Percentiles rank a stretch among this genome's conserved stretches.
phyloP scores from a whole-genome alignment of 169 alveolate species.

The Babesia caballi region DNA sequence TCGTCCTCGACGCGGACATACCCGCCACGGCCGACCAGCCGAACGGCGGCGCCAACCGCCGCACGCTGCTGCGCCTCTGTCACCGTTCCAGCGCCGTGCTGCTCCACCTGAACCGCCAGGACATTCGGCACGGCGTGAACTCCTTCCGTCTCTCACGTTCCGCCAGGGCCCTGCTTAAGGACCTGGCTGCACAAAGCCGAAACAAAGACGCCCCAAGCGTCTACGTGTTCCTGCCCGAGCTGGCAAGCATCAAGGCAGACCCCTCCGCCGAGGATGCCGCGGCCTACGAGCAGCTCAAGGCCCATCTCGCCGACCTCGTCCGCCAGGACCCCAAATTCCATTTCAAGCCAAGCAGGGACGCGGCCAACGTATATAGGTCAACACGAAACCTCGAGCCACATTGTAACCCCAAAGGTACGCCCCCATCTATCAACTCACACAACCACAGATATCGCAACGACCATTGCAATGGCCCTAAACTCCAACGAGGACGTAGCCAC shows the following conservation, averaged over 20 bases:
- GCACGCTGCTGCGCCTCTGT: conserved; percentile 5
- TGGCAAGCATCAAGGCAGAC: background rate
- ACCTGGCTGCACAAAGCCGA: background rate
- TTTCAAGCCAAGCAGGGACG: background rate
- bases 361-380: background rate
- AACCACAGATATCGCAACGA: conserved; percentile 11
- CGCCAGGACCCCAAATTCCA: background rate
- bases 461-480: background rate
- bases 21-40: conserved; percentile 4
- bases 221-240: background rate
- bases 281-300: conserved; percentile 13
- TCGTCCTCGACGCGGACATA: conserved; percentile 48
- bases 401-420: conserved; percentile 1
- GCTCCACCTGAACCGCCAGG: conserved; percentile 27
- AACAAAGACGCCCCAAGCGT: background rate
- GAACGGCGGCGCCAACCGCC: background rate
- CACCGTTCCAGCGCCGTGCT: conserved; percentile 27
- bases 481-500: background rate
- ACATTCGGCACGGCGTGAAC: conserved; percentile 5
- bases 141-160: conserved; percentile 1
- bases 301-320: background rate
- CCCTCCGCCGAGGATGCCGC: background rate
- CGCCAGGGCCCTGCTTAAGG: conserved; percentile 13
- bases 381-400: background rate
- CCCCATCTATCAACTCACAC: background rate